Conservation (phyloP, 140 eudicot species). For the Oenanthe javanica region DNA sequence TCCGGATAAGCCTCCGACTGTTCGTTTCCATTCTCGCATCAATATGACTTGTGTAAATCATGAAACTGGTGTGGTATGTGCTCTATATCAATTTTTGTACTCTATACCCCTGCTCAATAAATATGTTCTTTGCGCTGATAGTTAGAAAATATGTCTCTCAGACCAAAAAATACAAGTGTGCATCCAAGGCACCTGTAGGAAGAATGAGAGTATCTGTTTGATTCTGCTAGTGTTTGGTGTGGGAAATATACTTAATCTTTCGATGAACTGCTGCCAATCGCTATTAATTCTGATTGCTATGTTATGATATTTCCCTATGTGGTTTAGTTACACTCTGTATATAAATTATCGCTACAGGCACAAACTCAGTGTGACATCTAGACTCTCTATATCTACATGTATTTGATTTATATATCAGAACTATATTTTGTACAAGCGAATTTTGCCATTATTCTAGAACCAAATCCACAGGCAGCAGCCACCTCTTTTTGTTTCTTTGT, state of each 20-base stretch:
- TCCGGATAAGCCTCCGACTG: constrained; percentile 92
- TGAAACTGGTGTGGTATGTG: constrained; percentile 65
- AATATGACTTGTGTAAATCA: constrained; percentile 91
- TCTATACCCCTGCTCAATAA: not conserved
- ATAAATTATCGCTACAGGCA: not conserved
- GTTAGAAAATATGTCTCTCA: not conserved
- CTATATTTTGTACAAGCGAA: not conserved
- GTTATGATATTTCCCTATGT: not conserved
- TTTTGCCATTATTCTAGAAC: not conserved
- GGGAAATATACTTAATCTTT: not conserved
- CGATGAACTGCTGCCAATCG: not conserved
- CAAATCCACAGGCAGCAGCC: not conserved
- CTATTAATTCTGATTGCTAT: not conserved
- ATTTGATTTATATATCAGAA: not conserved
- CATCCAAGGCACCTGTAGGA: not conserved
- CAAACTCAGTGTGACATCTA: not conserved
- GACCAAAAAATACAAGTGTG: not conserved
- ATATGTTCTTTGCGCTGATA: not conserved
- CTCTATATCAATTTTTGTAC: not conserved
- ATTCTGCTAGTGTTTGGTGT: not conserved
- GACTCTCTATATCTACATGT: not conserved
- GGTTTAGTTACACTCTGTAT: not conserved
- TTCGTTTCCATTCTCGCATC: constrained; percentile 78
- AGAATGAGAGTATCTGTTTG: not conserved
- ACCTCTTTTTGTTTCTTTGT: not conserved